Percentiles rank a stretch among this genome's conserved stretches.
phyloP scores from a whole-genome alignment of 2,329 filamentous ascomycete species.

The Monosporascus sp. region DNA sequence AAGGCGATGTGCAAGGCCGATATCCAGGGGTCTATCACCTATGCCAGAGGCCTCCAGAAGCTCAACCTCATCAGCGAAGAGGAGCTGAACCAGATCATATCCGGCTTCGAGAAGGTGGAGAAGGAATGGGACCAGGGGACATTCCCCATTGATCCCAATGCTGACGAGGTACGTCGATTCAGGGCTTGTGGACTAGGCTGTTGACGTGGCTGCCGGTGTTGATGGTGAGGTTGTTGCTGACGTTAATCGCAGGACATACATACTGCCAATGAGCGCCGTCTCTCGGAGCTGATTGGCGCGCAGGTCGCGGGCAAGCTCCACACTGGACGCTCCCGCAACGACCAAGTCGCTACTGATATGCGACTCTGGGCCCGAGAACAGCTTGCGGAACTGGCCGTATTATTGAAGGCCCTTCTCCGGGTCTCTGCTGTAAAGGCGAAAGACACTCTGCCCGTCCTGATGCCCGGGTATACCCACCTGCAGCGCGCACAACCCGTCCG shows the following conservation, averaged over 20 bases:
- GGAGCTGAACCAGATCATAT: slow-evolving; percentile 58
- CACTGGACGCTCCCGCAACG: slow-evolving; percentile 64
- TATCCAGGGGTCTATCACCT: slow-evolving; percentile 60
- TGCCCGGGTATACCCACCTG: slow-evolving; percentile 74
- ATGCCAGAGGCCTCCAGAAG: slow-evolving; percentile 58
- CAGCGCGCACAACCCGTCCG: slow-evolving; percentile 68
- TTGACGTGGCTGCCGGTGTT: no score
- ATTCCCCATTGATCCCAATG: slow-evolving; percentile 19
- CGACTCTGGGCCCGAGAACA: slow-evolving; percentile 49
- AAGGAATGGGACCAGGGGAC: slow-evolving; percentile 23
- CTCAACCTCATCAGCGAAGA: slow-evolving; percentile 54
- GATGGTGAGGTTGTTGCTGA: no score
- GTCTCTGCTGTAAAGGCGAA: not conserved
- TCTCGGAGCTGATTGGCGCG: slow-evolving; percentile 65
- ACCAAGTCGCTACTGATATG: slow-evolving; percentile 70
- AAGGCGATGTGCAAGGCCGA: slow-evolving; percentile 60
- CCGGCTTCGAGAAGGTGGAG: slow-evolving; percentile 43
- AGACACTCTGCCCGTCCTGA: slow-evolving; percentile 24
- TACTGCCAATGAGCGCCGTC: slow-evolving; percentile 49
- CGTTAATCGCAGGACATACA: slow-evolving; percentile 35
- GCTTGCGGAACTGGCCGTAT: not conserved
- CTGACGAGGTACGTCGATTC: slow-evolving; percentile 17
- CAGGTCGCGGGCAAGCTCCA: slow-evolving; percentile 67
- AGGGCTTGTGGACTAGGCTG: no score
- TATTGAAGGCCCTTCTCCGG: not conserved